phyloP scores from a whole-genome alignment of 768 basidiomycete genomes.

The Leccinum broughii region DNA sequence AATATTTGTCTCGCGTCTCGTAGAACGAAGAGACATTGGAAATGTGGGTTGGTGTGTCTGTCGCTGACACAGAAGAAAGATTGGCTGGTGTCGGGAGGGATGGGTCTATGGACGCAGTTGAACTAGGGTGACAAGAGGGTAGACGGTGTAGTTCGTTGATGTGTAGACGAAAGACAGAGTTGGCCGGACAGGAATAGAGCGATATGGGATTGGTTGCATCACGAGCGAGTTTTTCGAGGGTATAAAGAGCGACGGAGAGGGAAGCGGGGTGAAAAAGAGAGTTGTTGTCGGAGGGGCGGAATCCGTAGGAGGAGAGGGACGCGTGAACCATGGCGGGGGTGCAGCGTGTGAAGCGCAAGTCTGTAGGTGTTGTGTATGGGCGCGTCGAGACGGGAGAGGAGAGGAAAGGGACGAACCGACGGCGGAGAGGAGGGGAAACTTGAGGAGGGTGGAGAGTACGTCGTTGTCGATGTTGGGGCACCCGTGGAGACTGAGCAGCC shows the following conservation, averaged over 20 bases:
- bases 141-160: slow-evolving; percentile 16
- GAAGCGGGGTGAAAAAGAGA: slow-evolving; percentile 46
- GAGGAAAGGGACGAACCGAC: slow-evolving; percentile 47
- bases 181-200: slow-evolving; percentile 28
- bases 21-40: slow-evolving; percentile 25
- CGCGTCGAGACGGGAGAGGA: slow-evolving; percentile 1
- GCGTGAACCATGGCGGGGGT: slow-evolving; percentile 19
- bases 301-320: slow-evolving; percentile 24
- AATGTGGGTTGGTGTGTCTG: background rate
- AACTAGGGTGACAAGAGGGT: background rate
- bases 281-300: slow-evolving; percentile 28
- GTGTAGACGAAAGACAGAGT: slow-evolving; percentile 32
- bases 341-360: slow-evolving; percentile 53
- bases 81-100: slow-evolving; percentile 13
- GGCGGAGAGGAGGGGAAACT: slow-evolving; percentile 59
- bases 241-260: slow-evolving; percentile 36
- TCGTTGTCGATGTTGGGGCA: slow-evolving; percentile 51
- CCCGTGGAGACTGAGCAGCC: slow-evolving; percentile 56
- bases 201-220: slow-evolving; percentile 17
- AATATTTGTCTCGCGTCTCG: background rate
- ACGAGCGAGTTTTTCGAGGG: slow-evolving; percentile 25
- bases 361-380: slow-evolving; percentile 29
- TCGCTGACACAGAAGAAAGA: background rate
- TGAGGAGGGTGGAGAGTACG: slow-evolving; percentile 41
- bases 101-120: slow-evolving; percentile 8